Conservation (phyloP, 805 yeast genomes). For the Hanseniaspora taiwanica region DNA sequence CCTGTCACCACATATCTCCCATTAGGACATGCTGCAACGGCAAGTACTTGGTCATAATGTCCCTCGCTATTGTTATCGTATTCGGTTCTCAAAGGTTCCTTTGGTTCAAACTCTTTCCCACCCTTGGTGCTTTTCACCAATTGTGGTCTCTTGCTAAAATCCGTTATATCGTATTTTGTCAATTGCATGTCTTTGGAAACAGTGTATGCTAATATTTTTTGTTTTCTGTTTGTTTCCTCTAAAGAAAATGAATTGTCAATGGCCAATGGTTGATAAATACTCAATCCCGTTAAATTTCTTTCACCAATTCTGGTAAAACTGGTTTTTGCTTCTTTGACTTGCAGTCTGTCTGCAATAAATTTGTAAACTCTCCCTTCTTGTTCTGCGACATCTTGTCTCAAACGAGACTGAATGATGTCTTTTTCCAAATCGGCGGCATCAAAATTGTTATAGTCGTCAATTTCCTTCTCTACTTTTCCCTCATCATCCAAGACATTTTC, state of each 20-base stretch:
- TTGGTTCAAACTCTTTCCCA: constrained; percentile 33
- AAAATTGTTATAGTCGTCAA: constrained; percentile 37
- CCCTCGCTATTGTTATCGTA: constrained; percentile 48
- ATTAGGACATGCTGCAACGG: constrained; percentile 76
- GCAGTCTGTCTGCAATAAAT: constrained; percentile 40
- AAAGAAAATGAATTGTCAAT: constrained; percentile 3
- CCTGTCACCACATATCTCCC: constrained; percentile 88
- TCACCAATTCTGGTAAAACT: constrained; percentile 46
- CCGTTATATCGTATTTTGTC: constrained; percentile 64
- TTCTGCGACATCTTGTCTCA: constrained; percentile 83
- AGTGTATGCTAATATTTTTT: constrained; percentile 52
- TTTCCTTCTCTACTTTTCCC: constrained; percentile 8
- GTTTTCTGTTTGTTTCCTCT: constrained; percentile 30
- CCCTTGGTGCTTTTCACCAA: constrained; percentile 55
- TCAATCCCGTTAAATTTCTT: constrained; percentile 35
- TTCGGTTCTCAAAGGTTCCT: constrained; percentile 18
- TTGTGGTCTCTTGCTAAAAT: constrained; percentile 43
- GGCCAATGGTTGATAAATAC: constrained; percentile 23
- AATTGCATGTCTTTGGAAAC: constrained; percentile 72
- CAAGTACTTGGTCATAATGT: constrained; percentile 61
- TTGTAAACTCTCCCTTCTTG: constrained; percentile 73
- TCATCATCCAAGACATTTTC: constrained; percentile 8
- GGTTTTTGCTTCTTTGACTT: constrained; percentile 28
- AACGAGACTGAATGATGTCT: constrained; percentile 68
- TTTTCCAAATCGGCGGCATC: constrained; percentile 87